Evolutionary conservation across 1,284 basidiomycete genomes (phyloP).

Genomic region (Tylopilus orsonianus): DNA sequence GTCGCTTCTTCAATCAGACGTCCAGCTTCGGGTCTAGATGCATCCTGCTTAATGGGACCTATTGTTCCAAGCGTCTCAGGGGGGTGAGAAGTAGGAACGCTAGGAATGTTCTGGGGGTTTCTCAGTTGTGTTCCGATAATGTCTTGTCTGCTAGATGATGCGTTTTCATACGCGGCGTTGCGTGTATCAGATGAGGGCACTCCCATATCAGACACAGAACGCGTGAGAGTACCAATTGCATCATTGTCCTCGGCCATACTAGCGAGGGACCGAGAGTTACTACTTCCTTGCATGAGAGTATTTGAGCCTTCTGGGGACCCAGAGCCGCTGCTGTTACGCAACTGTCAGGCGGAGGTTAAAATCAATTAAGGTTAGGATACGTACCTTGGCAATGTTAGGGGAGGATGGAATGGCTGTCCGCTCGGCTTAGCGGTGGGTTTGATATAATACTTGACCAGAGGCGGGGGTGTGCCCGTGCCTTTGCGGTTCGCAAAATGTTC

Average conservation of each 20-base stretch:
- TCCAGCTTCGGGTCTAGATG: constrained; percentile 1
- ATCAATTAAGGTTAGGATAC: neutral
- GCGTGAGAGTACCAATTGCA: constrained; percentile 9
- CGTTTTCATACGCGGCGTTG: constrained; percentile 4
- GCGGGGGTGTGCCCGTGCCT: neutral
- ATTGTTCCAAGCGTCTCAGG: constrained; percentile 1
- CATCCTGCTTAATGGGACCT: constrained; percentile 4
- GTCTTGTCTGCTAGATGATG: constrained; percentile 2
- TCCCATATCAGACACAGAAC: constrained; percentile 11
- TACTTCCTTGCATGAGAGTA: neutral
- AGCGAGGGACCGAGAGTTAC: neutral
- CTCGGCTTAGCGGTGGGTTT: constrained; percentile 9
- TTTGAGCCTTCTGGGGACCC: neutral
- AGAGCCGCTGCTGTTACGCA: neutral
- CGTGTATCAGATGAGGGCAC: neutral
- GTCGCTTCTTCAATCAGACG: constrained; percentile 6
- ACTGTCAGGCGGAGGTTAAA: constrained; percentile 4
- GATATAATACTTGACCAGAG: constrained; percentile 5
- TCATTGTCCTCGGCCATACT: neutral
- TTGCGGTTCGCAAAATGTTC: neutral
- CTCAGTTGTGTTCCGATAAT: neutral
- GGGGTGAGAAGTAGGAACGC: constrained; percentile 8
- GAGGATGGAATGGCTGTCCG: neutral
- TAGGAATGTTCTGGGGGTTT: constrained; percentile 4
- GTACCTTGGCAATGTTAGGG: constrained; percentile 13